Conservation (phyloP, 2,329 filamentous ascomycete genomes). For the Aspergillus ochraceoroseus region DNA sequence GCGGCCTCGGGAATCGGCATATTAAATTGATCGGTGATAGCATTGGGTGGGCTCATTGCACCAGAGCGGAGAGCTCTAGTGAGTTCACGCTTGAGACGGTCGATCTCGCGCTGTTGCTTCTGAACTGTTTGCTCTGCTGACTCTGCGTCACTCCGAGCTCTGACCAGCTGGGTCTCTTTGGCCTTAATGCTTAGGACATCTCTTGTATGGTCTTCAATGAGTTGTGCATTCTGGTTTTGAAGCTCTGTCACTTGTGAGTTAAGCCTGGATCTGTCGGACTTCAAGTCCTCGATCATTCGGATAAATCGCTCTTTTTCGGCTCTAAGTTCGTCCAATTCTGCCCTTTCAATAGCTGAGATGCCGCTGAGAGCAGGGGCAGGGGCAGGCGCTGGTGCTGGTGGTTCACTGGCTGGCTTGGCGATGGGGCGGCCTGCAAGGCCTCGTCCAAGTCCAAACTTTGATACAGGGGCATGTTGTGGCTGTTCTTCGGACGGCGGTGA, state of each 20-base stretch:
- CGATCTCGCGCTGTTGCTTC: constrained; percentile 78
- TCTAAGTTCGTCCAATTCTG: constrained; percentile 87
- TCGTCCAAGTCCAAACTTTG: constrained; percentile 61
- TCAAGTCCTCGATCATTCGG: constrained; percentile 71
- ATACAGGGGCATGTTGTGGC: constrained; percentile 38
- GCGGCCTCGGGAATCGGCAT: constrained; percentile 48
- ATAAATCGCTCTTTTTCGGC: constrained; percentile 73
- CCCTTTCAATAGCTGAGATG: constrained; percentile 72
- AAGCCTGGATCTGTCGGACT: constrained; percentile 74
- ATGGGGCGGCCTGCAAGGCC: constrained; percentile 83
- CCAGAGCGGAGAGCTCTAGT: constrained; percentile 46
- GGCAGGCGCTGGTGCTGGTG: constrained; percentile 49
- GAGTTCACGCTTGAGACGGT: constrained; percentile 84
- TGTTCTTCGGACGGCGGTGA: constrained; percentile 47
- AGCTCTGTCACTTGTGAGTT: constrained; percentile 86
- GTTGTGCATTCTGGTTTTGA: constrained; percentile 90
- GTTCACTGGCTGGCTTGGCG: constrained; percentile 59
- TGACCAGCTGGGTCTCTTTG: constrained; percentile 94
- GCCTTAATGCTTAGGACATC: constrained; percentile 96
- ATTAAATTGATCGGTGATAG: constrained; percentile 51
- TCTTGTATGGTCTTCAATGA: constrained; percentile 95
- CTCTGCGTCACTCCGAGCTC: constrained; percentile 84
- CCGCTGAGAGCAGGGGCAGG: constrained; percentile 58
- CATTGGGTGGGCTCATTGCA: constrained; percentile 37
- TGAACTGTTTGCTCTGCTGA: constrained; percentile 81